These are phyloP conservation scores for Exobasidium cylindrosporum DNA, from an alignment of 1,284 basidiomycete species.

Conservation along the genomic window DNA sequence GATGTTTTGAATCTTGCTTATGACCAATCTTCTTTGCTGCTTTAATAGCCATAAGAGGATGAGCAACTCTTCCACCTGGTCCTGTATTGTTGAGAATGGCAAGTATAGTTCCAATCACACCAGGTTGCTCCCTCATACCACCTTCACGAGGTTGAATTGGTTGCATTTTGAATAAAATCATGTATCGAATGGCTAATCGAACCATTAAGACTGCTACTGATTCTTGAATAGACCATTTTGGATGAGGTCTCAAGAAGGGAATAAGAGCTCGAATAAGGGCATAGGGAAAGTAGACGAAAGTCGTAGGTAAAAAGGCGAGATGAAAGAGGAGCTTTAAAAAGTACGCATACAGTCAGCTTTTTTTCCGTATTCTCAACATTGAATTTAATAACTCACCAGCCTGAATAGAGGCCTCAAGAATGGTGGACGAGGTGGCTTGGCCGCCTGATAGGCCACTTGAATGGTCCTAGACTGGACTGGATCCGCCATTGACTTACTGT, in stretches of 20 bases:
- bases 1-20: slow-evolving; percentile 20
- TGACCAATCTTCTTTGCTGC: slow-evolving; percentile 25
- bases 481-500: not conserved
- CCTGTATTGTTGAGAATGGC: slow-evolving; percentile 37
- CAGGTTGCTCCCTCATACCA: slow-evolving; percentile 40
- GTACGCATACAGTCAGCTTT: slow-evolving; percentile 3
- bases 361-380: not conserved
- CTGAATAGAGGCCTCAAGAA: not conserved
- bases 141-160: slow-evolving; percentile 44
- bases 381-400: not conserved
- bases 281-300: slow-evolving; percentile 31
- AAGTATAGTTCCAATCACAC: slow-evolving; percentile 32
- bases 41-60: slow-evolving; percentile 28
- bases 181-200: slow-evolving; percentile 34
- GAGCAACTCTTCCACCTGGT: slow-evolving; percentile 41
- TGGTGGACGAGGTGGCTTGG: not conserved
- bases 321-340: slow-evolving; percentile 32
- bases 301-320: slow-evolving; percentile 38
- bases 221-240: slow-evolving; percentile 31
- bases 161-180: slow-evolving; percentile 40
- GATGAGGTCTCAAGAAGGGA: slow-evolving; percentile 30
- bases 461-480: not conserved
- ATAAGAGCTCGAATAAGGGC: slow-evolving; percentile 34
- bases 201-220: slow-evolving; percentile 36
- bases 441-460: not conserved